phyloP scores from a whole-genome alignment of 345 rosid species.

The Hibiscus trionum region DNA sequence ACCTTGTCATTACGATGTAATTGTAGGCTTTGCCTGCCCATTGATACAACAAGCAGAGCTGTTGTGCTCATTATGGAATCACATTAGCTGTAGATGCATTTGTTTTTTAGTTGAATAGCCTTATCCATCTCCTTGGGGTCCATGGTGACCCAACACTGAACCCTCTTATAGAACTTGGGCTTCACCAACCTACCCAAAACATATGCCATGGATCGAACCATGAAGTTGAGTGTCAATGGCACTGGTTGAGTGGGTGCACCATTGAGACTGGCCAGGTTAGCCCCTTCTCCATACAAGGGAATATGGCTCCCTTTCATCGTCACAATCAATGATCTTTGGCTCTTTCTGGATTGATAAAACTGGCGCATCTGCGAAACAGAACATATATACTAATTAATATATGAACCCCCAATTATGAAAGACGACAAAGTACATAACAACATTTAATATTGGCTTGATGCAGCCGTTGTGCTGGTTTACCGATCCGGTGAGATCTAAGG shows the following conservation, averaged over 20 bases:
- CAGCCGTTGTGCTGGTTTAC: constrained; percentile 22
- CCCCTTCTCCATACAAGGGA: constrained; percentile 66
- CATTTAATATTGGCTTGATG: background rate
- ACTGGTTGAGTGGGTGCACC: constrained; percentile 46
- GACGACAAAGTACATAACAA: background rate
- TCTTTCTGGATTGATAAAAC: constrained; percentile 62
- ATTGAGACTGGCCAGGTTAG: constrained; percentile 38
- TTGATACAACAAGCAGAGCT: no score
- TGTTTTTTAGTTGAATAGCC: constrained; percentile 35
- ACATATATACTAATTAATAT: background rate
- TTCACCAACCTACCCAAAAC: constrained; percentile 52
- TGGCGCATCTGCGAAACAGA: constrained; percentile 29
- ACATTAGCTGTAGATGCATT: constrained; percentile 37
- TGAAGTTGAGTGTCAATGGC: constrained; percentile 37
- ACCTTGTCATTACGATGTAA: no score
- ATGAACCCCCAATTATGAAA: background rate
- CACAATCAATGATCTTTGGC: constrained; percentile 40
- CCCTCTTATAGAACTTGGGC: constrained; percentile 45
- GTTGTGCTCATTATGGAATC: no score
- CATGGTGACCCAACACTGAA: constrained; percentile 43
- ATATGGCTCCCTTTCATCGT: constrained; percentile 31
- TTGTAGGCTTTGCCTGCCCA: no score
- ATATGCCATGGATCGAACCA: constrained; percentile 49
- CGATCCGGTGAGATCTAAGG: constrained; percentile 50
- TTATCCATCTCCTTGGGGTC: constrained; percentile 44